A percentile compares a stretch with the other conserved stretches of the same genome.
These are phyloP conservation scores for Botrytis sinoallii DNA, from an alignment of 2,329 filamentous ascomycete genomes.

Conservation along the genomic window DNA sequence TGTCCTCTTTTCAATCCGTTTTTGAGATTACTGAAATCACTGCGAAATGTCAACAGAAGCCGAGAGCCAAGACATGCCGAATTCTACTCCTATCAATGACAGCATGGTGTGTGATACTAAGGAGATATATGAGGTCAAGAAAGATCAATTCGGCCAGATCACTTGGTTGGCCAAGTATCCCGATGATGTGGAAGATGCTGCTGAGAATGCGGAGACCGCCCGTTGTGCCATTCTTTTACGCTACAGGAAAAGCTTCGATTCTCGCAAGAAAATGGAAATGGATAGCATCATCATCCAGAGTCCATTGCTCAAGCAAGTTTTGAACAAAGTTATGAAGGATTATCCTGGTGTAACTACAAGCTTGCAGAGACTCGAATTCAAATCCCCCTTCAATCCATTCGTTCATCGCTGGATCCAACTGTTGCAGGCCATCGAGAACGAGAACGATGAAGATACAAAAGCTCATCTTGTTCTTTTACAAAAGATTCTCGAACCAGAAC, in stretches of 20 bases:
- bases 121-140: conserved; percentile 48
- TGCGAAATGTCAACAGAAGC: background rate
- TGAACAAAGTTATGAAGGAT: conserved; percentile 42
- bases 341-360: conserved; percentile 48
- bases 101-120: conserved; percentile 43
- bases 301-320: conserved; percentile 54
- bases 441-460: conserved; percentile 44
- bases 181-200: conserved; percentile 49
- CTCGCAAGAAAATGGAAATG: conserved; percentile 47
- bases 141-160: conserved; percentile 42
- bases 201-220: conserved; percentile 46
- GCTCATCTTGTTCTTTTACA: conserved; percentile 48
- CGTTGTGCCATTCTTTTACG: conserved; percentile 57
- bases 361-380: conserved; percentile 59
- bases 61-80: background rate
- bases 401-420: conserved; percentile 62
- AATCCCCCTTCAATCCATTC: conserved; percentile 59
- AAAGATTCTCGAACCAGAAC: conserved; percentile 48
- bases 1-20: background rate
- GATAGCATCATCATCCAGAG: conserved; percentile 63
- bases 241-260: conserved; percentile 55
- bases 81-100: conserved; percentile 4
- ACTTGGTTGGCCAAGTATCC: conserved; percentile 57
- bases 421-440: conserved; percentile 41
- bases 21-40: background rate